phyloP scores from a whole-genome alignment of 2,329 filamentous ascomycete species.

The Acrocalymma vagum region DNA sequence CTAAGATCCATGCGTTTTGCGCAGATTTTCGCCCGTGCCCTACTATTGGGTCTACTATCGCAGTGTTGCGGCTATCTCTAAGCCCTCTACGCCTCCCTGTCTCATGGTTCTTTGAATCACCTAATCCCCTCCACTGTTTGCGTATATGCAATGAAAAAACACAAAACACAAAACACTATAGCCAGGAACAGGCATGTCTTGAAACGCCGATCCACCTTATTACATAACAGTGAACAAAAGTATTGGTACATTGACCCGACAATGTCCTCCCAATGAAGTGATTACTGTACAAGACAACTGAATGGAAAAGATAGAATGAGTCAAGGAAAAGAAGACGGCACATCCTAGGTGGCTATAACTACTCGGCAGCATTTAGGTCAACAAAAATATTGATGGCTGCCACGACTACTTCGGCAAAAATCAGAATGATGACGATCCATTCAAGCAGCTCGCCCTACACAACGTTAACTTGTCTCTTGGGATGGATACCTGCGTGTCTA shows the following conservation, averaged over 20 bases:
- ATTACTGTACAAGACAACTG: slow-evolving; percentile 26
- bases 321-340: too few species aligned
- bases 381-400: slow-evolving; percentile 95
- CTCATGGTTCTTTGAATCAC: too few species aligned
- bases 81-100: too few species aligned
- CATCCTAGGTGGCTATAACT: slow-evolving; percentile 26
- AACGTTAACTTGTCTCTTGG: slow-evolving; percentile 12
- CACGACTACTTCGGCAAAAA: slow-evolving; percentile 93
- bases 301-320: slow-evolving; percentile 13
- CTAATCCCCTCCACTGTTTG: too few species aligned
- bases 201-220: slow-evolving; percentile 1
- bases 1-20: too few species aligned
- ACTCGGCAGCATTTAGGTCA: slow-evolving; percentile 80
- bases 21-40: too few species aligned
- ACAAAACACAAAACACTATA: not conserved
- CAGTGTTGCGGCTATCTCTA: too few species aligned
- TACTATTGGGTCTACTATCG: too few species aligned
- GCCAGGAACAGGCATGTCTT: too few species aligned
- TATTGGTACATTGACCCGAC: slow-evolving; percentile 1
- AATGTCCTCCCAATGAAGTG: slow-evolving; percentile 4
- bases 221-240: slow-evolving; percentile 4
- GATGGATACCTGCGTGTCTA: slow-evolving; percentile 1
- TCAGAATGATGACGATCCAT: slow-evolving; percentile 84
- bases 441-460: slow-evolving; percentile 57
- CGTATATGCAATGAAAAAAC: not conserved